Evolutionary conservation across 345 rosid species (phyloP).

Genomic region (Cardamine resedifolia): DNA sequence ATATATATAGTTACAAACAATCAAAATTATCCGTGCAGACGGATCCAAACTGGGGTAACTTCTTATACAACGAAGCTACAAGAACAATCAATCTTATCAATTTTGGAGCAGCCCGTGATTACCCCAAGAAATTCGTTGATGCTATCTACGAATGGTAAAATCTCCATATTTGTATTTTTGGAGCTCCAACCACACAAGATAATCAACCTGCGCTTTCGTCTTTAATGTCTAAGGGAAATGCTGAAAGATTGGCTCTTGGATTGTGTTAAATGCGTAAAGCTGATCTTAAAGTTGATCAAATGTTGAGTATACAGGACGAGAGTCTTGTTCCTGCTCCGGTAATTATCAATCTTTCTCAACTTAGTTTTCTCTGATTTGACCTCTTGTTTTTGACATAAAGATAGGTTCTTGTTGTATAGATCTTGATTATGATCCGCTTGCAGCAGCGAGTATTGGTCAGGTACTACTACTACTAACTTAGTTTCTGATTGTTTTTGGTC

Average conservation of each 20-base stretch:
- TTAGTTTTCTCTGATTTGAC: neutral
- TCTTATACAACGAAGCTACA: slow-evolving; percentile 70
- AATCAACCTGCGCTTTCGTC: slow-evolving; percentile 73
- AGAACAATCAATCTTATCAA: slow-evolving; percentile 80
- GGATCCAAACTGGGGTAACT: slow-evolving; percentile 97
- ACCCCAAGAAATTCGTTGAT: slow-evolving; percentile 83
- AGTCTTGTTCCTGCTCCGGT: slow-evolving; percentile 99
- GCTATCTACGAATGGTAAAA: slow-evolving; percentile 81
- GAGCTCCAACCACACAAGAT: slow-evolving; percentile 52
- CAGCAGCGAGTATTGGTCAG: slow-evolving; percentile 99
- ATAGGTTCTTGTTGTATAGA: slow-evolving; percentile 45
- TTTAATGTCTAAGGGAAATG: slow-evolving; percentile 75
- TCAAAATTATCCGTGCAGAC: too few relatives aligned
- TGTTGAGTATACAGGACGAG: slow-evolving; percentile 98
- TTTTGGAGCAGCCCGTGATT: slow-evolving; percentile 95
- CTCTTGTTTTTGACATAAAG: slow-evolving; percentile 28
- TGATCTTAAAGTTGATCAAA: slow-evolving; percentile 92
- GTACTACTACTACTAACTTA: slow-evolving; percentile 43
- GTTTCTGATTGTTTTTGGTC: neutral
- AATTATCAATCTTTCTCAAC: neutral
- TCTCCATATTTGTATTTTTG: too few relatives aligned
- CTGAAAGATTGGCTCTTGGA: slow-evolving; percentile 89
- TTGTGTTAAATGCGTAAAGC: slow-evolving; percentile 99
- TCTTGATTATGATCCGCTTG: slow-evolving; percentile 95
- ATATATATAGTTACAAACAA: too few relatives aligned